Conservation (phyloP, 1,284 basidiomycete species). For the Malassezia brasiliensis region DNA sequence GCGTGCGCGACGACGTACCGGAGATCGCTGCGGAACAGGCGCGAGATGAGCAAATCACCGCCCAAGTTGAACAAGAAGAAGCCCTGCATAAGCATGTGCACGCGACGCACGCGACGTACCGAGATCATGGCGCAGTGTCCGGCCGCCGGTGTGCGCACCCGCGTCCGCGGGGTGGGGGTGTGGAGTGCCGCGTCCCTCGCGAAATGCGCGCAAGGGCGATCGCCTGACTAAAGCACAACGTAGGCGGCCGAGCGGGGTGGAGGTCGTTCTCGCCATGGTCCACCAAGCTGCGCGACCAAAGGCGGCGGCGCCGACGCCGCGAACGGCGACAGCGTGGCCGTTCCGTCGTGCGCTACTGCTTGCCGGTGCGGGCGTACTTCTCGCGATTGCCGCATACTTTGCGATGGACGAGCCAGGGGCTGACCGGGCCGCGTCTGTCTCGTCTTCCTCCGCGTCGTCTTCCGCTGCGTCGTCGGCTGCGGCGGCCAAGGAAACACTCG, state of each 20-base stretch:
- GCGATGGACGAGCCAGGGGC: too few species aligned
- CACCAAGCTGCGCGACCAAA: neutral
- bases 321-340: neutral
- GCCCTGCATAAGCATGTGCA: slow-evolving; percentile 52
- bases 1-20: slow-evolving; percentile 17
- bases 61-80: slow-evolving; percentile 98
- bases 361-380: neutral
- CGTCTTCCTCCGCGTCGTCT: too few species aligned
- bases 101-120: too few species aligned
- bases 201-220: too few species aligned
- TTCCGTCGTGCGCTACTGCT: neutral
- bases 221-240: too few species aligned
- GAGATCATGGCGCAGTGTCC: slow-evolving; percentile 6
- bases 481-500: too few species aligned
- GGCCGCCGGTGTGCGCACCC: too few species aligned
- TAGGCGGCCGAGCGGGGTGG: neutral
- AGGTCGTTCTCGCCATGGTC: neutral
- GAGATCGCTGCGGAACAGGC: slow-evolving; percentile 40
- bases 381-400: neutral
- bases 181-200: too few species aligned
- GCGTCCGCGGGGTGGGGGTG: too few species aligned
- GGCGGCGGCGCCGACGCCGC: neutral
- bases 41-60: slow-evolving; percentile 59
- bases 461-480: too few species aligned
- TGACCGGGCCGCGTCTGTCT: too few species aligned